Evolutionary conservation across 2,329 filamentous ascomycete genomes (phyloP), one percentile per base, ranked within the genome.

Genomic region (Aspergillus udagawae): DNA sequence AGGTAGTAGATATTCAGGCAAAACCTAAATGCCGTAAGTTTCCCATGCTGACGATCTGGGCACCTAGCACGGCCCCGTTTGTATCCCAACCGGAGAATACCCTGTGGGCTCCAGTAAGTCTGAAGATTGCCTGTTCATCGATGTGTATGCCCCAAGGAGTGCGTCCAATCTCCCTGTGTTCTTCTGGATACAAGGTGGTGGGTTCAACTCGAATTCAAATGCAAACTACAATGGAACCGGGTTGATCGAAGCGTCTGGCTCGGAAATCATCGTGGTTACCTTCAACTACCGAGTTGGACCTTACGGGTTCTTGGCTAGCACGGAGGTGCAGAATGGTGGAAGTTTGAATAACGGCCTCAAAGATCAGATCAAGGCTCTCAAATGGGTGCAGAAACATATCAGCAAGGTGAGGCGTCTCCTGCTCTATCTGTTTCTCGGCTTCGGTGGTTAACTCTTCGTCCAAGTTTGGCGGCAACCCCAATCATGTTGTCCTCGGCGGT

Each of bases 211-310:
- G 1, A 80, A 86, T 58, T 83, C 86, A 57, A 84, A 83, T 56
- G 66, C 80, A 1, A 82, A 87, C 59, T 79, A 83, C 62, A 83
- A 90, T 61, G 86, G 83, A 0, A 81, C 79, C 1, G 83, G 82
- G 0, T 72, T 92, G n/a, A 78, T 87, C 28, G 69, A 78, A 29
- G 86, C 85, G 0, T 82, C 83, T 20, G 77, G 80, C 41, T 75
- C 82, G 56, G 79, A 83, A 49, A 86, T 91, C 27, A 75, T 92
- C 0, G 83, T 91, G 0, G 87, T 92, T 1, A 86, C 80, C 9
- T 82, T 90, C 73, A 92, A 91, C 73, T 92, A 92, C 68, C 85
- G 90, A 4, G 87, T 92, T 10, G 89, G 89, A 0, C 81, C 83
- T 0, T 91, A 86, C 63, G 89, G 90, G 0, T 92, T 92, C 67